A percentile compares a stretch with the other conserved stretches of the same genome.
phyloP scores from a whole-genome alignment of 148 eudicot species.

The Rhododendron kiyosumense region DNA sequence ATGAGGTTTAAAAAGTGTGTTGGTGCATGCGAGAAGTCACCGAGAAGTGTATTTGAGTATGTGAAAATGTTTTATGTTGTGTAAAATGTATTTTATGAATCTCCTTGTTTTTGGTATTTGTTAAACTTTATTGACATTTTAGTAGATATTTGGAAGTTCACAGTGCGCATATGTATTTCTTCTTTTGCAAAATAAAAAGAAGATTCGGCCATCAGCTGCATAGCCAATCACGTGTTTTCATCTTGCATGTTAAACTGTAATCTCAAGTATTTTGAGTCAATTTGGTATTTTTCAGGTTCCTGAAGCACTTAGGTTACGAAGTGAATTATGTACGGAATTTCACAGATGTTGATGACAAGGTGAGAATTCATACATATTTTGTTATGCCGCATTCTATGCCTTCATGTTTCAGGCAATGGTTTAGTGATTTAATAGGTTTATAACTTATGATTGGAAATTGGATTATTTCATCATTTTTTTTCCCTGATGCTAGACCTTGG shows the following conservation, averaged over 20 bases:
- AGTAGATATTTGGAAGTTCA: background rate
- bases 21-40: background rate
- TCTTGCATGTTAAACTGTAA: background rate
- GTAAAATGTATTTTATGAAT: background rate
- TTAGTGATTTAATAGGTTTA: background rate
- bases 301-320: constrained; percentile 62
- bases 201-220: background rate
- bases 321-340: constrained; percentile 88
- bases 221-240: background rate
- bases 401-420: background rate
- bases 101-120: background rate
- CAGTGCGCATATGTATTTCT: background rate
- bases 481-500: background rate
- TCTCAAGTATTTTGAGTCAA: background rate
- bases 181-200: background rate
- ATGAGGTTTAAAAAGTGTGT: background rate
- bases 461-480: background rate
- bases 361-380: constrained; percentile 26
- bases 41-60: background rate
- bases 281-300: constrained; percentile 47
- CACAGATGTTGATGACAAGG: constrained; percentile 99
- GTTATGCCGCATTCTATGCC: background rate
- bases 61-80: background rate
- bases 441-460: background rate
- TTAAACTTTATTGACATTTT: background rate